Evolutionary conservation across 257 asterid genomes (phyloP), one percentile per base, ranked within the genome.

Genomic region (Leonotis leonurus): DNA sequence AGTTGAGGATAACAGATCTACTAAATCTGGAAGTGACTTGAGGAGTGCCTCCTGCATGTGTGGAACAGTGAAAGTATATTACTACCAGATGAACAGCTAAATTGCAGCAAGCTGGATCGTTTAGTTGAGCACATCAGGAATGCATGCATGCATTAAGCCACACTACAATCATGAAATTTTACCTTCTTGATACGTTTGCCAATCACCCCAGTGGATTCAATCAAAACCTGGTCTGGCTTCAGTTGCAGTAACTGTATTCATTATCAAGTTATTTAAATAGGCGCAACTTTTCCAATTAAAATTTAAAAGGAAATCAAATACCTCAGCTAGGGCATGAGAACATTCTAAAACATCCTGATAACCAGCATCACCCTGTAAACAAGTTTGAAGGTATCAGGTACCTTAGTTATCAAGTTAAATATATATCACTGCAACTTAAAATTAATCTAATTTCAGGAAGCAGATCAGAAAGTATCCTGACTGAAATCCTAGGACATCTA

Each of bases 171-270:
- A 70, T 22, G 16, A 39, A 26, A 48, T 37, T 21, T 67, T 49
- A 89, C 99, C 99, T 93, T 93, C 86, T 93, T 89, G 60, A 89
- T 93, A 72, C 96, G 85, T 56, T 80, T 72, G 56, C 99, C 99
- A 64, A 93, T 93, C 68, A 93, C 97, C 20, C 99, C 99, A 68
- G 97, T 89, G 66, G 99, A 93, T 80, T 93, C 97, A 60, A 93
- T 85, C 80, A 93, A 79, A 57, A 93, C 95, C 70, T 93, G 83
- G 57, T 67, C 78, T 21, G 90, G 86, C 55, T 87, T 78, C 73
- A 93, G 81, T 67, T 80, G 87, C 70, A 93, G 82, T 57, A 87
- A 75, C 97, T 89, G 84, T 65, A 67, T 65, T 39, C 36, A 36
- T 35, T 54, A 55, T 37, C 65, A 69, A 60, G 43, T 68, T 56